These are phyloP conservation scores for Sugiyamaella novakii DNA, from an alignment of 1,139 yeast genomes.

Conservation along the genomic window DNA sequence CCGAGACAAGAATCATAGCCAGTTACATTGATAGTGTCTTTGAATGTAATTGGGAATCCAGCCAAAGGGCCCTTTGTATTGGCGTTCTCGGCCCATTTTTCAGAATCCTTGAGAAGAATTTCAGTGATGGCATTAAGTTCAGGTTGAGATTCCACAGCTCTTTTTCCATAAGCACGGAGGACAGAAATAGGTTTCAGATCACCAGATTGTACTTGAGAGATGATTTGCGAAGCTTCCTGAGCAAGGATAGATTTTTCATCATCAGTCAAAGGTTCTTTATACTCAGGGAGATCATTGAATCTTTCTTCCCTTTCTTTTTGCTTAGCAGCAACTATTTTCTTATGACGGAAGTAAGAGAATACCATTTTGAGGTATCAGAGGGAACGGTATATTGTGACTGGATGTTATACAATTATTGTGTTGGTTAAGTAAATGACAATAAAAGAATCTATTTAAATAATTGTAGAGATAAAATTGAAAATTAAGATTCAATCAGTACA, in stretches of 20 bases:
- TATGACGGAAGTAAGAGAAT: conserved; percentile 27
- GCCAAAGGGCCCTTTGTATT: conserved; percentile 56
- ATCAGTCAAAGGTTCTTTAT: conserved; percentile 40
- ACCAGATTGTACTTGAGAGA: conserved; percentile 39
- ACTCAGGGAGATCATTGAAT: conserved; percentile 37
- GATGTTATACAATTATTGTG: not conserved
- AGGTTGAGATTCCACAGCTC: conserved; percentile 43
- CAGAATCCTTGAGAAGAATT: conserved; percentile 44
- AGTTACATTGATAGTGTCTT: conserved; percentile 51
- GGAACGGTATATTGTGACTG: no score
- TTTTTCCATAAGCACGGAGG: conserved; percentile 45
- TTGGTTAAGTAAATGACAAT: no score
- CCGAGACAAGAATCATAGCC: conserved; percentile 59
- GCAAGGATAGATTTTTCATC: conserved; percentile 38
- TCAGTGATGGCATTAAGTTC: conserved; percentile 45
- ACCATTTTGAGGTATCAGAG: conserved; percentile 19
- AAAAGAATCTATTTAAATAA: no score
- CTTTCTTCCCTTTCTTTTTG: conserved; percentile 41
- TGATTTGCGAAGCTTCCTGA: conserved; percentile 37
- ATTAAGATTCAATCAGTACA: no score
- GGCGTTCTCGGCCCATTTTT: conserved; percentile 37
- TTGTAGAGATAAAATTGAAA: no score
- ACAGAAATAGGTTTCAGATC: conserved; percentile 39
- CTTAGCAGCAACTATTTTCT: conserved; percentile 34
- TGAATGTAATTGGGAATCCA: conserved; percentile 67